phyloP scores from a whole-genome alignment of 345 rosid genomes.

The Salix purpurea region DNA sequence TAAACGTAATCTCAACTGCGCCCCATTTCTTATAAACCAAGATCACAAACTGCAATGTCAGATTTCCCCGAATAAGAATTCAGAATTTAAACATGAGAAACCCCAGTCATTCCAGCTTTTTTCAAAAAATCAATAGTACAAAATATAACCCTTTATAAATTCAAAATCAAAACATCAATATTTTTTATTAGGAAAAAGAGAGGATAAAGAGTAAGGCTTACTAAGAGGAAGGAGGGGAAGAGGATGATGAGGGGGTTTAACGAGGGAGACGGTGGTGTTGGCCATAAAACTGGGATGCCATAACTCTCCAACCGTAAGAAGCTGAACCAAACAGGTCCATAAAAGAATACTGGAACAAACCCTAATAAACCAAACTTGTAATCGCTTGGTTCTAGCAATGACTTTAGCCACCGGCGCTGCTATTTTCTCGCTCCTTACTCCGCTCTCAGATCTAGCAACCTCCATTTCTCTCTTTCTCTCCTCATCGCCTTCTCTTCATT shows the following conservation, averaged over 20 bases:
- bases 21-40: neutral
- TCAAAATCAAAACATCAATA: slow-evolving; percentile 4
- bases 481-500: slow-evolving; percentile 67
- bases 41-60: neutral
- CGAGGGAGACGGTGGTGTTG: slow-evolving; percentile 45
- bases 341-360: slow-evolving; percentile 86
- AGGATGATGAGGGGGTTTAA: slow-evolving; percentile 21
- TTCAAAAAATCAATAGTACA: neutral
- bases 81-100: neutral
- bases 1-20: neutral
- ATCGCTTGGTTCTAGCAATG: slow-evolving; percentile 60
- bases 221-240: slow-evolving; percentile 40
- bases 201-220: slow-evolving; percentile 13
- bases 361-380: slow-evolving; percentile 79
- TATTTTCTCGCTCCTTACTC: slow-evolving; percentile 57
- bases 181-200: slow-evolving; percentile 44
- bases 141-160: neutral
- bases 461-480: slow-evolving; percentile 45
- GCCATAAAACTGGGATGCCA: slow-evolving; percentile 68
- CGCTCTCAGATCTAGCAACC: slow-evolving; percentile 73
- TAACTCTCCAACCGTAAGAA: slow-evolving; percentile 75
- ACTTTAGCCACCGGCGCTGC: slow-evolving; percentile 30
- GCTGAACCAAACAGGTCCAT: slow-evolving; percentile 97
- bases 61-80: neutral
- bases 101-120: neutral